Evolutionary conservation across 169 alveolate genomes (phyloP).

Genomic region (Pseudocohnilembus persalinus): DNA sequence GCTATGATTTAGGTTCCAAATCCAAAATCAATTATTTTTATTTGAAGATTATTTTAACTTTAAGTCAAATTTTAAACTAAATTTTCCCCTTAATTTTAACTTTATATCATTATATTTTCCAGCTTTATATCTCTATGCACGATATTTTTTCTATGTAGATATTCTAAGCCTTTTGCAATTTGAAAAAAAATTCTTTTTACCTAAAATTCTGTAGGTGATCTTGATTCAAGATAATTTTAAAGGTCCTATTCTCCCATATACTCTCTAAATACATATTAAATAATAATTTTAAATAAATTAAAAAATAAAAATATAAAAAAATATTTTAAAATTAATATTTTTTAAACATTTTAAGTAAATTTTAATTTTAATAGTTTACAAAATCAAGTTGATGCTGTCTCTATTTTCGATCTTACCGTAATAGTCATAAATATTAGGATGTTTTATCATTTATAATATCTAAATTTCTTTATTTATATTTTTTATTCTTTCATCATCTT

Average conservation of each 20-base stretch:
- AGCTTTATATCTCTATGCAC: constrained; percentile 1
- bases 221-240: too few relatives aligned
- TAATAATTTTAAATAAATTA: too few relatives aligned
- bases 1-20: constrained; percentile 20
- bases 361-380: too few relatives aligned
- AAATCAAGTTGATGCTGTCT: not conserved
- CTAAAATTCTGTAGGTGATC: not conserved
- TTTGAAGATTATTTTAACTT: not conserved
- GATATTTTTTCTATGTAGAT: not conserved
- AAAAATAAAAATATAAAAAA: too few relatives aligned
- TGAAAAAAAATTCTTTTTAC: too few relatives aligned
- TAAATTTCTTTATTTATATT: not conserved
- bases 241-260: not conserved
- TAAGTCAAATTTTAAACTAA: too few relatives aligned
- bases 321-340: too few relatives aligned
- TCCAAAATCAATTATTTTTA: constrained; percentile 1
- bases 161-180: not conserved
- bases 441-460: not conserved
- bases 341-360: too few relatives aligned
- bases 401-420: not conserved
- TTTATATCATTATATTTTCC: not conserved
- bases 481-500: too few relatives aligned
- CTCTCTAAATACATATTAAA: too few relatives aligned
- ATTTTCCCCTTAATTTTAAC: too few relatives aligned
- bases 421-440: too few relatives aligned